Conservation (phyloP, 2,329 filamentous ascomycete genomes). For the Zymoseptoria ardabiliae region DNA sequence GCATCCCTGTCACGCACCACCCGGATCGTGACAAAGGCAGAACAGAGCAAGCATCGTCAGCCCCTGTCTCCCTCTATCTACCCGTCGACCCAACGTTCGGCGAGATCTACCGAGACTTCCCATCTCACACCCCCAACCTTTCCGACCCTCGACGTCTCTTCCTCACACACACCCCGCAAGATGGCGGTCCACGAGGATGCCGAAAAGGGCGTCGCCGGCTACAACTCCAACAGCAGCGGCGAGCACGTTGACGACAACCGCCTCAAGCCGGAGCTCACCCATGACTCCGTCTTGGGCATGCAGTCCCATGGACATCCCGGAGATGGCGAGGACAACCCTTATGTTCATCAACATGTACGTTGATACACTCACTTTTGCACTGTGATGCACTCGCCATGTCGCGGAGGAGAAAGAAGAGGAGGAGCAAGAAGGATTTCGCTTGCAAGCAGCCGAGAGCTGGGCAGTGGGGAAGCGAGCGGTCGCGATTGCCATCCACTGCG, state of each 20-base stretch:
- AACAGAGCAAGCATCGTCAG: no score
- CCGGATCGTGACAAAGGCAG: not conserved
- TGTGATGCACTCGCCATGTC: not conserved
- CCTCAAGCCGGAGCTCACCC: not conserved
- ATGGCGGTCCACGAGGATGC: not conserved
- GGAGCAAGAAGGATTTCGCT: not conserved
- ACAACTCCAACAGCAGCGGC: not conserved
- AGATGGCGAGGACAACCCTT: constrained; percentile 2
- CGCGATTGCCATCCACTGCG: not conserved
- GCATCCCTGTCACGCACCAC: not conserved
- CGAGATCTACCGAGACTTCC: not conserved
- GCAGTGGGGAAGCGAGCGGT: not conserved
- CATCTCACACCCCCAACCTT: not conserved
- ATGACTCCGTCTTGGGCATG: not conserved
- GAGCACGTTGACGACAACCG: not conserved
- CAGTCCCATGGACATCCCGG: not conserved
- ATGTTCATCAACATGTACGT: constrained; percentile 8
- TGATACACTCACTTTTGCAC: not conserved
- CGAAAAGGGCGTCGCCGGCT: not conserved
- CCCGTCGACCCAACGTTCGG: not conserved
- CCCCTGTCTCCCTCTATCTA: not conserved
- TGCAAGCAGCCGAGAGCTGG: not conserved
- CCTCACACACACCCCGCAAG: not conserved
- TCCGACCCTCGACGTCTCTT: not conserved
- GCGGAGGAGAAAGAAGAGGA: not conserved